These are phyloP conservation scores for Solanum microdontum DNA, from an alignment of 257 asterid species.

Conservation along the genomic window DNA sequence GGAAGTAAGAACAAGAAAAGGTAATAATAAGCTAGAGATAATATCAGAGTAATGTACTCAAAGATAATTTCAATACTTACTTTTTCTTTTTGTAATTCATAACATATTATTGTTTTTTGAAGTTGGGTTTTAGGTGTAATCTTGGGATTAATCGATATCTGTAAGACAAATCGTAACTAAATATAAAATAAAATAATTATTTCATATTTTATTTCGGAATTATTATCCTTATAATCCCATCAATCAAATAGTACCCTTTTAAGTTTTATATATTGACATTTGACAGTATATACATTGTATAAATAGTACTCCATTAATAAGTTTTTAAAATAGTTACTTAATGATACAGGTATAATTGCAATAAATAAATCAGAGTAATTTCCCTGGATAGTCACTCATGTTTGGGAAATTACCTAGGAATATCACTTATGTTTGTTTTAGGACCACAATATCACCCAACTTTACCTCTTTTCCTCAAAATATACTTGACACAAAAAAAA, in stretches of 20 bases:
- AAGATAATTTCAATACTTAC: background rate
- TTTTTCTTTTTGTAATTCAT: background rate
- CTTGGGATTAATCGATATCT: too few species aligned
- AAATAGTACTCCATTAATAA: background rate
- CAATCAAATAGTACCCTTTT: background rate
- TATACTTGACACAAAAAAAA: too few species aligned
- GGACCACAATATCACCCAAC: too few species aligned
- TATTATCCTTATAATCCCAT: too few species aligned
- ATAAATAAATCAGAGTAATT: too few species aligned
- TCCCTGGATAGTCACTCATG: too few species aligned
- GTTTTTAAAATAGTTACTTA: background rate
- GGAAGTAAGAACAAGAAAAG: background rate
- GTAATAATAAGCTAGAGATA: background rate
- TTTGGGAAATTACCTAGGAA: too few species aligned
- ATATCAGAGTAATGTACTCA: background rate
- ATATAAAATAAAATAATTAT: too few species aligned
- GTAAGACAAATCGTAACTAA: too few species aligned
- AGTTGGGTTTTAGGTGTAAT: background rate
- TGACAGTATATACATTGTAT: background rate
- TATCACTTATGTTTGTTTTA: too few species aligned
- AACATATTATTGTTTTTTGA: background rate
- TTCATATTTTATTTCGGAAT: accelerated
- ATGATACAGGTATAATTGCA: background rate
- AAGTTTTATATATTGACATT: background rate
- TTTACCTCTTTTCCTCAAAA: too few species aligned